Base-by-base conservation (phyloP, 2,329 filamentous ascomycete genomes). In the Alternaria arborescens region DNA sequence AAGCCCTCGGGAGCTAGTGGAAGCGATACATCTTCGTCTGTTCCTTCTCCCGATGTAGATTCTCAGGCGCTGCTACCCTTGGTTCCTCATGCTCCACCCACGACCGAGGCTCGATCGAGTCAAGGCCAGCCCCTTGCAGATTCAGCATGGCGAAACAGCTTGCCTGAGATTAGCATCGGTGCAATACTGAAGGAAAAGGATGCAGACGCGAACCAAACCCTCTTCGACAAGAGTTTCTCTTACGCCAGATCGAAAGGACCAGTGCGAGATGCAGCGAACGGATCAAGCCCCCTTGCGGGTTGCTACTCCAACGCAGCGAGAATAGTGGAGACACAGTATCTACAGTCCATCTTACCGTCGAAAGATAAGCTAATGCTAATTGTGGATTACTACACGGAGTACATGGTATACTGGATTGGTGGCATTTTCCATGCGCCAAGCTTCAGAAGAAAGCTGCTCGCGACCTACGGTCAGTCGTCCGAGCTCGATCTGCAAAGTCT, bases 391-490 rank as follows among this genome's bases (percentile, higher is more conserved):
- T 80, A 82, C 60, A 75, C 76, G 46, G 60, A 75, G 5, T 78
- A 69, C 52, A 67, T 82, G 52, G 66, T 78, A 0, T 76, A 74
- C 41, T 82, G 80, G 79, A 74, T 73, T 22, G 78, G 80, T 51
- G 78, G 75, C n/a, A 70, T 80, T 4, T 76, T 73, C 43, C 74
- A 80, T 56, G 74, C 69, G 2, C 77, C 78, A 1, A 77, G 71
- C 2, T 78, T 85, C 24, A 73, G 73, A 1, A 70, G 70, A 36
- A 71, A 80, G 24, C 66, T 85, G 3, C 71, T 77, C 8, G 62
- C 71, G 20, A 82, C 80, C 26, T 82, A 80, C 55, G 62, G 70
- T 5, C 65, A 74, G 1, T 73, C 78, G 28, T 47, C 71, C 2
- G 74, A 79, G 43, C 62, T 84, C n/a, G 80, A 83, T 61, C 43